These are phyloP conservation scores for Ceratopteris richardii DNA, from an alignment of 75 land plant genomes.

Conservation along the genomic window DNA sequence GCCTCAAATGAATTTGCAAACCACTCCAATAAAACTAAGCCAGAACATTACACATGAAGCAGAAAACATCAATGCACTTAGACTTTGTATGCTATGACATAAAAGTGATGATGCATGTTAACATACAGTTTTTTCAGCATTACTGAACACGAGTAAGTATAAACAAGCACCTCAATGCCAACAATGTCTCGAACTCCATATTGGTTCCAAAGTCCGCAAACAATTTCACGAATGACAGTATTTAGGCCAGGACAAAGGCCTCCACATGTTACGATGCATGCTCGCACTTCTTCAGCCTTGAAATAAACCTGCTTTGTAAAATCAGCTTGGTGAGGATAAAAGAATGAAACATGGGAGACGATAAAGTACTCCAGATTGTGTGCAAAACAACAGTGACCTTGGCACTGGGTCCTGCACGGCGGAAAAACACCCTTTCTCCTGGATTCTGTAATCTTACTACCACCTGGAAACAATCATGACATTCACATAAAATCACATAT, in stretches of 20 bases:
- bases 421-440: constrained; percentile 48
- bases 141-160: no score
- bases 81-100: no score
- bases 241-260: constrained; percentile 48
- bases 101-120: no score
- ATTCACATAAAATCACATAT: no score
- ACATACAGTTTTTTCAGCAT: no score
- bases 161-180: constrained; percentile 32
- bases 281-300: constrained; percentile 40
- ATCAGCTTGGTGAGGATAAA: background rate
- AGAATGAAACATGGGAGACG: background rate
- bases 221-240: constrained; percentile 48
- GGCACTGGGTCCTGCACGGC: constrained; percentile 76
- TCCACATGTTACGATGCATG: constrained; percentile 50
- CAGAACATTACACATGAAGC: no score
- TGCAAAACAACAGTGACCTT: constrained; percentile 25
- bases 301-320: constrained; percentile 32
- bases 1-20: no score
- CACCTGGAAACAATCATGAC: no score
- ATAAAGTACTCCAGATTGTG: background rate
- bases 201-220: constrained; percentile 46
- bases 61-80: no score
- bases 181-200: constrained; percentile 41
- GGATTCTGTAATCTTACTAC: constrained; percentile 43
- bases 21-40: no score